Evolutionary conservation across 2,329 filamentous ascomycete genomes (phyloP).

Genomic region (Pestalotiopsis sp.): DNA sequence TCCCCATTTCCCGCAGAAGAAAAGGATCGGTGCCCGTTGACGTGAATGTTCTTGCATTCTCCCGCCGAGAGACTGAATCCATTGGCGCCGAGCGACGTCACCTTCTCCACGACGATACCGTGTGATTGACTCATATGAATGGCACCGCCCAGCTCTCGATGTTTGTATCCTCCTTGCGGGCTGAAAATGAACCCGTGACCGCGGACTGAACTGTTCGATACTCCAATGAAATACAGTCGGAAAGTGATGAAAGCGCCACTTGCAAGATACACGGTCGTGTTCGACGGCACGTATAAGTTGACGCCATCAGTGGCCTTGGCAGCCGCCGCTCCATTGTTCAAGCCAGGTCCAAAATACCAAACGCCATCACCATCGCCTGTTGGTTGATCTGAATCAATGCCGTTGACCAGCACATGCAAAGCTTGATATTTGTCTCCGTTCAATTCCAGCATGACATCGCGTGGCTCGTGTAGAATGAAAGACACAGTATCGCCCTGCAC

Average conservation of each 20-base stretch:
- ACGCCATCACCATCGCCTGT: background rate
- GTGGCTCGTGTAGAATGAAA: background rate
- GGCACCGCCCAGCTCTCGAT: background rate
- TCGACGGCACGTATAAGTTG: background rate
- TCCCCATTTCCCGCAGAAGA: background rate
- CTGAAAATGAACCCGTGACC: background rate
- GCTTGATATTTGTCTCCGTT: background rate
- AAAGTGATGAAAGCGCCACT: background rate
- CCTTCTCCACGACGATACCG: background rate
- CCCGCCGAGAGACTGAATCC: background rate
- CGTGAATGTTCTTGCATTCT: background rate
- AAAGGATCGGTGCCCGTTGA: background rate
- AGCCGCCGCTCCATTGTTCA: background rate
- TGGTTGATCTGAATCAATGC: background rate
- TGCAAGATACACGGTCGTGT: background rate
- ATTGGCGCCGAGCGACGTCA: background rate
- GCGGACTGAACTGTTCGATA: background rate
- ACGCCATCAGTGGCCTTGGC: background rate
- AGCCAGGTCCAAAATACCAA: background rate
- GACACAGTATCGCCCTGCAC: background rate
- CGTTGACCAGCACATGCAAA: background rate
- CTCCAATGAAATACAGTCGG: background rate
- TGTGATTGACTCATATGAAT: background rate
- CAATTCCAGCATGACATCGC: background rate
- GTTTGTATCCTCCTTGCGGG: background rate